These are phyloP conservation scores for Calycina herbarum DNA, from an alignment of 2,329 filamentous ascomycete species.

Conservation along the genomic window DNA sequence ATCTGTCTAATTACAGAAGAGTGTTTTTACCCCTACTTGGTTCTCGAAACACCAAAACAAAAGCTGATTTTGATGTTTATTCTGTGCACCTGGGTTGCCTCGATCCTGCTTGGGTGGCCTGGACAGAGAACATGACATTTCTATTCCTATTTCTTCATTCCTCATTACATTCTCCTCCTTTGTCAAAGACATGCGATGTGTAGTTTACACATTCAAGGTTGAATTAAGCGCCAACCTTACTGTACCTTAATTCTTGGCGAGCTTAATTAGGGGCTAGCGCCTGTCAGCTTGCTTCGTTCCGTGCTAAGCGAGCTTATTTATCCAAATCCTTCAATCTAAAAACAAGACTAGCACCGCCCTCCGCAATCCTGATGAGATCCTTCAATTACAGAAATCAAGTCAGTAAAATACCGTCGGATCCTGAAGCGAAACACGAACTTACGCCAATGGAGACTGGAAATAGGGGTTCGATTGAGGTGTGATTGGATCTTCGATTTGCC, in stretches of 20 bases:
- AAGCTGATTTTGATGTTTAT: no score
- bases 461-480: background rate
- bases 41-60: no score
- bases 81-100: no score
- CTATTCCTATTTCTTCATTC: no score
- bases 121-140: no score
- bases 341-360: background rate
- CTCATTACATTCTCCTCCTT: no score
- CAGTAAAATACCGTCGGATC: background rate
- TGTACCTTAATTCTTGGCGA: background rate
- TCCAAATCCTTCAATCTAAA: conserved; percentile 1
- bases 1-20: no score
- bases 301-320: background rate
- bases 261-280: background rate
- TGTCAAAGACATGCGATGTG: no score
- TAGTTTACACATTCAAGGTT: no score
- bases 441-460: background rate
- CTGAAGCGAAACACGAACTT: background rate
- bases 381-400: background rate
- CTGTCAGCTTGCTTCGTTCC: background rate
- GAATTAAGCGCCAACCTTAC: background rate
- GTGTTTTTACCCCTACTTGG: no score
- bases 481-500: background rate
- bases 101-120: no score
- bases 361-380: background rate